A percentile compares a stretch with the other conserved stretches of the same genome.
phyloP scores from a whole-genome alignment of 371 early-diverging fungal species.

The Lichtheimia ramosa region DNA sequence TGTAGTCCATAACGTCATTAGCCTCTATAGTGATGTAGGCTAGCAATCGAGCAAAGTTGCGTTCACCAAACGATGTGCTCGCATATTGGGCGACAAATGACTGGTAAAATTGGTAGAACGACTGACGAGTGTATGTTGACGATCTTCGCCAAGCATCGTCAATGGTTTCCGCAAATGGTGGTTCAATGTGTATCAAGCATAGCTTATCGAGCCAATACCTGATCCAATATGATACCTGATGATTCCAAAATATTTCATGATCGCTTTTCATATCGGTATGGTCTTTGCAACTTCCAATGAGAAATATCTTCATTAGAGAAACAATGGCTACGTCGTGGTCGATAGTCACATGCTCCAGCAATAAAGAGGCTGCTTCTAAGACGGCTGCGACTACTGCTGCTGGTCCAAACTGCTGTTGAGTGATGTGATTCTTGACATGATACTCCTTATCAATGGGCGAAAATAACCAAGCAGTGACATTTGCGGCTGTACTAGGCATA shows the following conservation, averaged over 20 bases:
- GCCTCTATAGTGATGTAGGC: slow-evolving; percentile 48
- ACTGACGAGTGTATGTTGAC: slow-evolving; percentile 37
- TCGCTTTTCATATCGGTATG: slow-evolving; percentile 23
- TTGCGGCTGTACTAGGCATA: neutral
- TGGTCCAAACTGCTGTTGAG: slow-evolving; percentile 13
- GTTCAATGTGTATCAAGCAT: slow-evolving; percentile 19
- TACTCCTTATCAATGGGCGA: slow-evolving; percentile 58
- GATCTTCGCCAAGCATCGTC: slow-evolving; percentile 47
- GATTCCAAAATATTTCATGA: slow-evolving; percentile 56
- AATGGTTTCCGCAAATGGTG: slow-evolving; percentile 20
- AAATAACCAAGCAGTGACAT: slow-evolving; percentile 41
- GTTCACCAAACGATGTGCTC: slow-evolving; percentile 43
- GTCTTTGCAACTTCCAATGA: slow-evolving; percentile 44
- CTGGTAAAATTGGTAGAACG: slow-evolving; percentile 60
- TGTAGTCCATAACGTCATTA: slow-evolving; percentile 45
- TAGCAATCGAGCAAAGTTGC: slow-evolving; percentile 40
- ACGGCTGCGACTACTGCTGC: slow-evolving; percentile 25
- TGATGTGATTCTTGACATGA: slow-evolving; percentile 38
- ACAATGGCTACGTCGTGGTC: slow-evolving; percentile 45
- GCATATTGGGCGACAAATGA: slow-evolving; percentile 60
- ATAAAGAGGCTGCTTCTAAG: slow-evolving; percentile 22
- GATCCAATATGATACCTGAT: slow-evolving; percentile 34
- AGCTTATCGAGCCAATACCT: slow-evolving; percentile 39
- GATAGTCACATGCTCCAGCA: slow-evolving; percentile 20
- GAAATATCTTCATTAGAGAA: slow-evolving; percentile 53